Percentiles rank a stretch among this genome's conserved stretches.
phyloP scores from a whole-genome alignment of 2,329 filamentous ascomycete genomes.

The Penicillium verrucosum region DNA sequence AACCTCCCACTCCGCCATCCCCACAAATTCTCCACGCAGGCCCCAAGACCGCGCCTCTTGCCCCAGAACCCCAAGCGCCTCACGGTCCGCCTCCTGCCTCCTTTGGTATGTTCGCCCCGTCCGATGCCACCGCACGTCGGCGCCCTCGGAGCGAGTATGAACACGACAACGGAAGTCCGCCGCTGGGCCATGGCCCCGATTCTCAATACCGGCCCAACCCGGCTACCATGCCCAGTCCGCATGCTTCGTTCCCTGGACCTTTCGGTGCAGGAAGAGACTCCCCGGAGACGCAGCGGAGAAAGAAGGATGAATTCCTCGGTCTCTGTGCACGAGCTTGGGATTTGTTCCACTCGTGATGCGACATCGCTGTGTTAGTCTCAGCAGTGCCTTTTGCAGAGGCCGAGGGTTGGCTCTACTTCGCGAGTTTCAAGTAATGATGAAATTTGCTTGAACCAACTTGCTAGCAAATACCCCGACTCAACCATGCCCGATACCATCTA shows the following conservation, averaged over 20 bases:
- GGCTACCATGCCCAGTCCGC: conserved; percentile 26
- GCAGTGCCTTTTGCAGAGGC: background rate
- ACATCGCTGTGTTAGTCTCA: background rate
- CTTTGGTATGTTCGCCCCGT: conserved; percentile 38
- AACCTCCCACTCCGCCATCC: conserved; percentile 87
- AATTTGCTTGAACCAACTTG: conserved; percentile 3
- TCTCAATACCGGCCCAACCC: conserved; percentile 40
- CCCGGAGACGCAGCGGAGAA: conserved; percentile 75
- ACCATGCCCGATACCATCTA: background rate
- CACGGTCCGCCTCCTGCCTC: conserved; percentile 59
- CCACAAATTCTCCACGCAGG: conserved; percentile 44
- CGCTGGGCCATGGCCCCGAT: conserved; percentile 70
- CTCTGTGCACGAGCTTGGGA: conserved; percentile 93
- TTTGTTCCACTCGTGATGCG: conserved; percentile 79
- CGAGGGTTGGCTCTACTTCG: background rate
- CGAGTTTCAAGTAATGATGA: conserved; percentile 5
- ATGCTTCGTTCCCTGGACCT: conserved; percentile 57
- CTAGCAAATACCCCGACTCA: background rate
- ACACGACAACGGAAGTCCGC: conserved; percentile 77
- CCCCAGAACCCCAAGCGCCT: conserved; percentile 55
- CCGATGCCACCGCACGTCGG: conserved; percentile 53
- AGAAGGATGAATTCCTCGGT: conserved; percentile 88
- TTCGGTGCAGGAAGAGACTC: conserved; percentile 80
- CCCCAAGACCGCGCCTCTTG: conserved; percentile 27
- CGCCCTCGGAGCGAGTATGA: conserved; percentile 88